Percentiles rank a stretch among this genome's conserved stretches.
phyloP scores from a whole-genome alignment of 2,329 filamentous ascomycete genomes.

The Neonectria ditissima region DNA sequence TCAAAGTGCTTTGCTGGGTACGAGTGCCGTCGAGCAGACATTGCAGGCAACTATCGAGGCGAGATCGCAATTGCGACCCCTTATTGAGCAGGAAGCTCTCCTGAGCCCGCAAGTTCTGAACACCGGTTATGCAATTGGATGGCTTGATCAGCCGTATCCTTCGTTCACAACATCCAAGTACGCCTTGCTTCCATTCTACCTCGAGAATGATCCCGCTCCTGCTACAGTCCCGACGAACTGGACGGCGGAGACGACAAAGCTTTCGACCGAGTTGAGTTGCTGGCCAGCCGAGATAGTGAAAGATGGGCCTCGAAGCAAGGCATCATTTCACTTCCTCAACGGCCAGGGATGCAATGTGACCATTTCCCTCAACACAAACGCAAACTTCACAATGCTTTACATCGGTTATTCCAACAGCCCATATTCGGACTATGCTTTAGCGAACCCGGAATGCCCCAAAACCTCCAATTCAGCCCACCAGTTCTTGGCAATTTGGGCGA shows the following conservation, averaged over 20 bases:
- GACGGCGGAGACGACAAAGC: constrained; percentile 46
- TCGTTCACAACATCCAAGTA: constrained; percentile 58
- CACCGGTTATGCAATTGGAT: constrained; percentile 58
- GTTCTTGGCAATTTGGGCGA: constrained; percentile 50
- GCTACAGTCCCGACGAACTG: constrained; percentile 35
- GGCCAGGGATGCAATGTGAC: constrained; percentile 53
- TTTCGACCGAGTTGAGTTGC: constrained; percentile 54
- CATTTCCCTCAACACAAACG: constrained; percentile 12
- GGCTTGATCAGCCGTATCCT: constrained; percentile 59
- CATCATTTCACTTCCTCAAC: constrained; percentile 48
- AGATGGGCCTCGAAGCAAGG: background rate
- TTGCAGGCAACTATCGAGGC: constrained; percentile 4
- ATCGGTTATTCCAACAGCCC: constrained; percentile 56
- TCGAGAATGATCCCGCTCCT: constrained; percentile 1
- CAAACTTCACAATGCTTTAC: constrained; percentile 52
- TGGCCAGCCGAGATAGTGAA: constrained; percentile 46
- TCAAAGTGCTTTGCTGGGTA: constrained; percentile 66
- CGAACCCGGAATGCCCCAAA: constrained; percentile 47
- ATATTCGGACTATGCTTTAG: constrained; percentile 48
- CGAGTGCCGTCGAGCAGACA: constrained; percentile 42
- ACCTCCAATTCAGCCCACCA: constrained; percentile 48
- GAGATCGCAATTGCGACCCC: constrained; percentile 32
- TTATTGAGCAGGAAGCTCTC: constrained; percentile 30
- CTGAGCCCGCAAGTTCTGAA: constrained; percentile 56
- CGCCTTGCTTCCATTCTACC: constrained; percentile 57